Evolutionary conservation across 441 rosid species (phyloP).

Genomic region (Lepidium campestre): DNA sequence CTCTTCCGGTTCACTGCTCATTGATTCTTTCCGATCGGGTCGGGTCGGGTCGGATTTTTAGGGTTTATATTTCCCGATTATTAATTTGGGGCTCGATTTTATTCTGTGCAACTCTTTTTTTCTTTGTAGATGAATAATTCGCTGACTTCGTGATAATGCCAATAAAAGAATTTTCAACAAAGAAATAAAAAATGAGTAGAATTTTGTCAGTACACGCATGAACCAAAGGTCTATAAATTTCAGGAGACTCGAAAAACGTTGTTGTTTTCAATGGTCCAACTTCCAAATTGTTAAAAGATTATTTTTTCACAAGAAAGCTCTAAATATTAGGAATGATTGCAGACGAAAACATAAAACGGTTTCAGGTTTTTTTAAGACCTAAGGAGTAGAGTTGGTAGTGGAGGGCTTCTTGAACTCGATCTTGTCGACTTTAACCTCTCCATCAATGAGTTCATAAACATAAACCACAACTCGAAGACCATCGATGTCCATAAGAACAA

Average conservation of each 20-base stretch:
- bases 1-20: constrained; percentile 32
- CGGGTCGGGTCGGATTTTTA: background rate
- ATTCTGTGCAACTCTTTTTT: background rate
- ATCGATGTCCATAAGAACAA: constrained; percentile 93
- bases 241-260: background rate
- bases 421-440: constrained; percentile 97
- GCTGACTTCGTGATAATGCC: background rate
- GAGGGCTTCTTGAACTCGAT: constrained; percentile 88
- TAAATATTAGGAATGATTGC: background rate
- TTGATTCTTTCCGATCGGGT: background rate
- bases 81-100: background rate
- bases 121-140: background rate
- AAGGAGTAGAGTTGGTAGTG: constrained; percentile 41
- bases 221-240: too few species aligned
- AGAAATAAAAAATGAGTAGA: too few species aligned
- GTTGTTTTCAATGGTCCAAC: background rate
- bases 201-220: too few species aligned
- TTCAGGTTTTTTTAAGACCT: background rate
- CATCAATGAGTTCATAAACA: constrained; percentile 88
- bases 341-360: background rate
- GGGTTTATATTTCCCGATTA: background rate
- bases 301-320: constrained; percentile 12
- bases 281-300: background rate
- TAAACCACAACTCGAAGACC: constrained; percentile 88
- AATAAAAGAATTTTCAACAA: too few species aligned